A percentile compares a stretch with the other conserved stretches of the same genome.
Evolutionary conservation across 352 stramenopile genomes (phyloP).

Genomic region (Globisporangium canariense): DNA sequence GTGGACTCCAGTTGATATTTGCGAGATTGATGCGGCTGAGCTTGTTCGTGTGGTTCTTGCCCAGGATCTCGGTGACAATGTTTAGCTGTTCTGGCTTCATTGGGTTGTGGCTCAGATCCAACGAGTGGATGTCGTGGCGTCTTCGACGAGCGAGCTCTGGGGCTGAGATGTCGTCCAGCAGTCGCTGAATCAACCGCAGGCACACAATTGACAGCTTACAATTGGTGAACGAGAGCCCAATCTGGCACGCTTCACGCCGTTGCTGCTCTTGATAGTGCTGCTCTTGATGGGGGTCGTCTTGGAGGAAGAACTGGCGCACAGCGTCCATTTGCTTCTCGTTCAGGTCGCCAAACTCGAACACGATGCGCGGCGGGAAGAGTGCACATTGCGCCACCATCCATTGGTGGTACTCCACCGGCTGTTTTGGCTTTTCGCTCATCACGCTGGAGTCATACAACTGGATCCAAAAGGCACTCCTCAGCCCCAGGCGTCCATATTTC

Average conservation of each 20-base stretch:
- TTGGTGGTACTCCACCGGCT: background rate
- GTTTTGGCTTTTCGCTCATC: background rate
- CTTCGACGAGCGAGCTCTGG: background rate
- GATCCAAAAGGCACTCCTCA: background rate
- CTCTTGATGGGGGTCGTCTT: background rate
- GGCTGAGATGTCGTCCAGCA: background rate
- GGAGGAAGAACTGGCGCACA: background rate
- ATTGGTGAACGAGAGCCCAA: background rate
- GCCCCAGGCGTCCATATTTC: background rate
- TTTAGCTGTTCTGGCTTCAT: background rate
- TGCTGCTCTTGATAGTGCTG: background rate
- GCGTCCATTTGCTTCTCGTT: background rate
- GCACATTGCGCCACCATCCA: background rate
- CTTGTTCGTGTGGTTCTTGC: background rate
- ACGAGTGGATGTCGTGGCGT: background rate
- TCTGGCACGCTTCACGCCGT: background rate
- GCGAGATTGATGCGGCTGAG: background rate
- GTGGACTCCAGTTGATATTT: too few relatives aligned
- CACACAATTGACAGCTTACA: background rate
- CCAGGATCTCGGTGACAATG: background rate
- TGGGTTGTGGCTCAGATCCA: background rate
- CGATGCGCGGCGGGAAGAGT: background rate
- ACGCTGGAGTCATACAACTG: background rate
- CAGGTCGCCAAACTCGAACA: background rate
- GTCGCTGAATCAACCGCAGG: background rate